Evolutionary conservation across 768 basidiomycete genomes (phyloP).

Genomic region (Chalciporus sphaerocephalus): DNA sequence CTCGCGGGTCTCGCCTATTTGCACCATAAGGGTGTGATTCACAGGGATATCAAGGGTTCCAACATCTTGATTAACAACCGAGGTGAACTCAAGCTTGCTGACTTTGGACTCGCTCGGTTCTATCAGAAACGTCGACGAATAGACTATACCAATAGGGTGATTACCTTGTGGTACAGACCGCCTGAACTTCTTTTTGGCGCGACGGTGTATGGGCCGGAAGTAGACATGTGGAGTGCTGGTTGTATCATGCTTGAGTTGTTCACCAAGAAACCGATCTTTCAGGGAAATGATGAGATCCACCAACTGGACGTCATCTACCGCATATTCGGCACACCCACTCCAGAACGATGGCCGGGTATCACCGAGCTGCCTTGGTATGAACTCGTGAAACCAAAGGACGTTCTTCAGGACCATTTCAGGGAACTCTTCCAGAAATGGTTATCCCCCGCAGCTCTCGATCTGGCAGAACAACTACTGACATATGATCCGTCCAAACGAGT

Average conservation of each 20-base stretch:
- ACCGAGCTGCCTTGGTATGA: slow-evolving; percentile 95
- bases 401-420: slow-evolving; percentile 69
- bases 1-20: slow-evolving; percentile 91
- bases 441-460: slow-evolving; percentile 78
- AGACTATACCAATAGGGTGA: slow-evolving; percentile 99
- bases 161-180: slow-evolving; percentile 97
- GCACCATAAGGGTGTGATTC: slow-evolving; percentile 93
- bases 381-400: slow-evolving; percentile 86
- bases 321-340: slow-evolving; percentile 83
- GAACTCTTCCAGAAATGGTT: slow-evolving; percentile 87
- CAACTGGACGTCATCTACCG: slow-evolving; percentile 93
- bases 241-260: slow-evolving; percentile 99
- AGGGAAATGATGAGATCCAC: slow-evolving; percentile 96
- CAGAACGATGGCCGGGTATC: slow-evolving; percentile 78
- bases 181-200: slow-evolving; percentile 94
- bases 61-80: slow-evolving; percentile 91
- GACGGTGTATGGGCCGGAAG: slow-evolving; percentile 93
- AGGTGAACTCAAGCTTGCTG: slow-evolving; percentile 92
- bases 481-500: slow-evolving; percentile 78
- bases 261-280: slow-evolving; percentile 94
- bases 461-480: slow-evolving; percentile 76
- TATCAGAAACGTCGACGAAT: slow-evolving; percentile 86
- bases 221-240: slow-evolving; percentile 99
- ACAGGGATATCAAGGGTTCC: slow-evolving; percentile 98
- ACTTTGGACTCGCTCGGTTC: slow-evolving; percentile 95